Conservation (phyloP, 1,284 basidiomycete genomes). For the Trametes polyzona region DNA sequence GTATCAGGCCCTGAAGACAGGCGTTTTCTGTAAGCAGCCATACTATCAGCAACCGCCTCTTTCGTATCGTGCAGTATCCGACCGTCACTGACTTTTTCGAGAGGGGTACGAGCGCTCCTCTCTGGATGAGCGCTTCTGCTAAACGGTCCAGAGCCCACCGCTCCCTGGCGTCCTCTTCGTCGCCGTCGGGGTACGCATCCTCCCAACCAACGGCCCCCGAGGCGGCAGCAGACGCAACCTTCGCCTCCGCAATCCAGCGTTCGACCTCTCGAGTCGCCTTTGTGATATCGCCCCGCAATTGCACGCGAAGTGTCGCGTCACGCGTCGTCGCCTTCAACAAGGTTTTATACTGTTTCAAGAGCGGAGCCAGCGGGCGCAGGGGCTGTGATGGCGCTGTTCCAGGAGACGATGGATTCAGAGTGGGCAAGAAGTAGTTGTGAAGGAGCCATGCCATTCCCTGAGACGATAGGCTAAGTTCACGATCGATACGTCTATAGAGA, state of each 20-base stretch:
- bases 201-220: slow-evolving; percentile 46
- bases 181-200: slow-evolving; percentile 37
- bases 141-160: slow-evolving; percentile 70
- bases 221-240: slow-evolving; percentile 55
- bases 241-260: slow-evolving; percentile 76
- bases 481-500: no score
- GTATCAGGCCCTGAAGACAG: slow-evolving; percentile 43
- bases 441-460: slow-evolving; percentile 82
- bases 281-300: slow-evolving; percentile 54
- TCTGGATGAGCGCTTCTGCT: slow-evolving; percentile 62
- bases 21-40: slow-evolving; percentile 56
- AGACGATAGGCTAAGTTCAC: no score
- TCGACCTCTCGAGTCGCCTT: slow-evolving; percentile 60
- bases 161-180: slow-evolving; percentile 53
- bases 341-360: slow-evolving; percentile 71
- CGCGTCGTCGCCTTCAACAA: slow-evolving; percentile 63
- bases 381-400: slow-evolving; percentile 25
- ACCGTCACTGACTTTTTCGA: slow-evolving; percentile 68
- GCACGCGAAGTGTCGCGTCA: slow-evolving; percentile 61
- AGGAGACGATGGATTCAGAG: slow-evolving; percentile 59
- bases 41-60: slow-evolving; percentile 6
- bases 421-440: slow-evolving; percentile 79
- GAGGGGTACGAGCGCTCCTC: slow-evolving; percentile 74
- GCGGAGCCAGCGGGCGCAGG: slow-evolving; percentile 57
- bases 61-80: not conserved